A percentile compares a stretch with the other conserved stretches of the same genome.
These are phyloP conservation scores for Noccaea bulbosa DNA, from an alignment of 345 rosid genomes.

Conservation along the genomic window DNA sequence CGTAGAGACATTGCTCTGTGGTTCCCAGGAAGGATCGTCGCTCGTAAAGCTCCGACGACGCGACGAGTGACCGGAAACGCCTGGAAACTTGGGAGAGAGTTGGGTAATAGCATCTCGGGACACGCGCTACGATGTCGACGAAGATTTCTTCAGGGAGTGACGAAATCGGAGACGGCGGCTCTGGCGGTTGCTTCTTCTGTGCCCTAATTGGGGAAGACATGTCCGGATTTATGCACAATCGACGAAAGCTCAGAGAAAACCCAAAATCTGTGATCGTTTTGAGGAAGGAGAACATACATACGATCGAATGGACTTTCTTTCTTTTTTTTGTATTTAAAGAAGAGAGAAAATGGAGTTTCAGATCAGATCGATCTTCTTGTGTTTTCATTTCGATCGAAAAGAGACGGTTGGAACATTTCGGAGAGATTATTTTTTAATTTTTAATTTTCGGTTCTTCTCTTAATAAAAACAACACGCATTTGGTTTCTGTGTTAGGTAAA, in stretches of 20 bases:
- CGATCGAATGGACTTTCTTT: conserved; percentile 10
- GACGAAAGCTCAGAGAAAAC: neutral
- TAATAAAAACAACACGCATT: neutral
- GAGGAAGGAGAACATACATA: neutral
- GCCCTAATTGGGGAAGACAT: conserved; percentile 38
- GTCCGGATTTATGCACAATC: neutral
- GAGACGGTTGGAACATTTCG: conserved; percentile 12
- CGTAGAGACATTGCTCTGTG: conserved; percentile 34
- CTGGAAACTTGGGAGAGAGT: conserved; percentile 24
- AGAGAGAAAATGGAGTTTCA: neutral
- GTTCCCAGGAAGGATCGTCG: conserved; percentile 13
- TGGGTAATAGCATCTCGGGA: conserved; percentile 24
- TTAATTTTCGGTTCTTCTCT: neutral
- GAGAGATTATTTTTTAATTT: neutral
- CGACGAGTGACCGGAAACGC: conserved; percentile 37
- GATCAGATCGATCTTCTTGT: neutral
- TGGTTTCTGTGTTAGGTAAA: neutral
- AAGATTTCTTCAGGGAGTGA: conserved; percentile 36
- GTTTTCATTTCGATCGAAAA: neutral
- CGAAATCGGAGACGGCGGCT: conserved; percentile 19
- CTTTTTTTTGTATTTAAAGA: neutral
- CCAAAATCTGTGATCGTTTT: conserved; percentile 21
- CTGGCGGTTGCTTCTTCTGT: conserved; percentile 29
- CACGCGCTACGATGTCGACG: conserved; percentile 32
- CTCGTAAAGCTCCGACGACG: conserved; percentile 27